Base-by-base conservation (phyloP, 164 flowering plant species). In the Stephania cephalantha region DNA sequence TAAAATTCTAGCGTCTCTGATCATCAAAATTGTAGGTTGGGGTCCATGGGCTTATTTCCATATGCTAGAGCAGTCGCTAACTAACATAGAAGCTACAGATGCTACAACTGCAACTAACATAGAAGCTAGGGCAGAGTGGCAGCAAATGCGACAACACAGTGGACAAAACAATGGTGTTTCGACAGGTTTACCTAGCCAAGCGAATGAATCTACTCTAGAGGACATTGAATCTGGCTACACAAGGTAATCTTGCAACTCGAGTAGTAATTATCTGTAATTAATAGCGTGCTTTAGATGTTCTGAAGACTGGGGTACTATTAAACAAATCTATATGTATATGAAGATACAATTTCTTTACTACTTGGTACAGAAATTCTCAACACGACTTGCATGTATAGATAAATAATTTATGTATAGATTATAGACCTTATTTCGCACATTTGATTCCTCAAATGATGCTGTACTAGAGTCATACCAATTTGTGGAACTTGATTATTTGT, bases 11-110 rank as follows among this genome's bases (percentile, higher is more conserved):
- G 44, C 7, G 48, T 68, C 20, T 42, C 73, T 46, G 17, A 75
- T 64, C 22, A 71, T 44, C 22, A 46, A 69, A n/a, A 9, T 45
- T 84, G 77, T 75, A 89, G 92, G 90, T 42, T 87, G 88, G 86
- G 88, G 86, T 4, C 87, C 92, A 3, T 85, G 85, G 74, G 88
- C 85, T 17, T 89, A 86, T 76, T 86, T 87, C 42, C 78, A 53
- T 4, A 78, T 76, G 70, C 69, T 87, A 78, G 89, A 79, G 73
- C 85, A 79, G 76, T 13, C 25, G 12, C 63, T 1, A 5, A 55
- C 18, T 17, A 17, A 9, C 18, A 5, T 66, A 22, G 11, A 1
- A 2, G 44, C 11, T 2, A 72, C 67, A 63, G 31, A 53, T 29
- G 66, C 22, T 29, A 13, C 29, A 13, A 55, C 29, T 55, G n/a